Evolutionary conservation across 768 basidiomycete genomes (phyloP), one percentile per base, ranked within the genome.

Genomic region (Pleurotus tuoliensis): DNA sequence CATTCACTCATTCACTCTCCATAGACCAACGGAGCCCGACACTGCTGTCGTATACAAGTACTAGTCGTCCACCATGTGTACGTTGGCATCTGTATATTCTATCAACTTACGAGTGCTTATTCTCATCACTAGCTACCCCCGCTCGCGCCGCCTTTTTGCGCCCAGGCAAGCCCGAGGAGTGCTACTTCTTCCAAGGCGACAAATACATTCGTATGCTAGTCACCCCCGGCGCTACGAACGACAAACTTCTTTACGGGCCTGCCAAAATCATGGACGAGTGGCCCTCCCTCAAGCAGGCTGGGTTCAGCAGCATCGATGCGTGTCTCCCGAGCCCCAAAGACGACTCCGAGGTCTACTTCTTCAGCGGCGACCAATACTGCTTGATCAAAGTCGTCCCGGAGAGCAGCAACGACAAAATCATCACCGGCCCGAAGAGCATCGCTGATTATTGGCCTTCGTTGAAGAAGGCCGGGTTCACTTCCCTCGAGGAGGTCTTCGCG

Each of bases 311-410:
- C 39, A 20, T 53, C 51, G 37, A 39, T 12, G 51, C 51, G 9
- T n/a, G n/a, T n/a, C 37, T 53, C 51, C 18, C 51, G 37, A 53
- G 15, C 22, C 37, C 51, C 5, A 39, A 53, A 11, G 51, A 53
- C 51, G 16, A 40, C 51, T 41, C 37, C 16, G 51, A 53, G 18
- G 39, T 53, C 37, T 53, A 53, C 39, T 53, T 39, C 51, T 53
- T 53, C 51, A 53, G 51, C 39, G 51, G 51, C 24, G 20, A 40
- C 37, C 13, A 40, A 16, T 53, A 41, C 51, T n/a, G 15, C 22
- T 40, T 53, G 16, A 24, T 53, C 18, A 53, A 53, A 53, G 51
- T 53, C 51, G 22, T 53, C 27, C 51, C 51, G n/a, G 51, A 53
- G 39, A 22, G 16, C 27, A 53, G 51, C 37, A 18, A 24, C 16